Conservation (phyloP, 306 rosid genomes). For the Alnus glutinosa region DNA sequence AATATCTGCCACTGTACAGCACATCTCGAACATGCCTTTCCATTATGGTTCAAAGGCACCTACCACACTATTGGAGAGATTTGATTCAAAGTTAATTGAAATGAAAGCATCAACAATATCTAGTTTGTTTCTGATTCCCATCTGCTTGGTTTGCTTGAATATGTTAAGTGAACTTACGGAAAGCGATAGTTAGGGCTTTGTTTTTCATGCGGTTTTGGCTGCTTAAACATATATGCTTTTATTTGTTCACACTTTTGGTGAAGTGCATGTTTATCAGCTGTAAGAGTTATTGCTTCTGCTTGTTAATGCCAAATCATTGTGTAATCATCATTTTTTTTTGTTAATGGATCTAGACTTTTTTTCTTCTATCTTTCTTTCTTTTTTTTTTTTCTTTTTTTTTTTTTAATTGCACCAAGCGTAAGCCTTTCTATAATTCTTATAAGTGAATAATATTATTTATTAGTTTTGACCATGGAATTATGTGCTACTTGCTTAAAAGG, state of each 20-base stretch:
- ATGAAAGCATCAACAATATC: too few relatives aligned
- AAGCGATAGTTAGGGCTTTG: not conserved
- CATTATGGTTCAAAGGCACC: too few relatives aligned
- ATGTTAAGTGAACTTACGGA: not conserved
- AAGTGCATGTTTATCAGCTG: not conserved
- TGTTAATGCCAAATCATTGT: not conserved
- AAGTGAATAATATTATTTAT: not conserved
- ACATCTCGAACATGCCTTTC: too few relatives aligned
- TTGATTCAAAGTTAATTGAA: too few relatives aligned
- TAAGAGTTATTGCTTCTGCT: not conserved
- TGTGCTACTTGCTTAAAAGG: not conserved
- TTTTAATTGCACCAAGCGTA: not conserved
- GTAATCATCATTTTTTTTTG: not conserved
- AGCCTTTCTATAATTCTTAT: not conserved
- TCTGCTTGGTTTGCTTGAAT: not conserved
- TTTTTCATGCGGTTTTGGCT: not conserved
- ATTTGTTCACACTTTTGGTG: not conserved
- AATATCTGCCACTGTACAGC: too few relatives aligned
- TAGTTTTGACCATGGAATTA: not conserved
- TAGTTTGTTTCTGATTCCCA: not conserved
- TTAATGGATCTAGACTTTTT: not conserved
- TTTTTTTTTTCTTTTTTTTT: not conserved
- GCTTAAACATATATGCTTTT: not conserved
- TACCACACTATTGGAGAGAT: too few relatives aligned
- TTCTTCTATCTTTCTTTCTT: not conserved